These are phyloP conservation scores for Trichoderma oligosporum DNA, from an alignment of 2,329 filamentous ascomycete genomes.

Conservation along the genomic window DNA sequence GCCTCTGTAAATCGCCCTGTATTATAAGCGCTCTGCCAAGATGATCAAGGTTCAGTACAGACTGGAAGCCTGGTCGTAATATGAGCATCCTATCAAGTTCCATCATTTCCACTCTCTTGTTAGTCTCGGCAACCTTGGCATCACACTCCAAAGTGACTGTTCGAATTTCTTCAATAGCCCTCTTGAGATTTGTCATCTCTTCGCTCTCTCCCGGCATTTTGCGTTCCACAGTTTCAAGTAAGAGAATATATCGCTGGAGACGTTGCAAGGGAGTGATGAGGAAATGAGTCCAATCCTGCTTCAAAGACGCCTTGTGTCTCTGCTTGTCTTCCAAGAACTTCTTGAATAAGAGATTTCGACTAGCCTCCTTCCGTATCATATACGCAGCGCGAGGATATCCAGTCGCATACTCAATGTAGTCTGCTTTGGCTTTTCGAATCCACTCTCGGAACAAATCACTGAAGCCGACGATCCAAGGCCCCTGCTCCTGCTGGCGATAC, in stretches of 20 bases:
- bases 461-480: constrained; percentile 89
- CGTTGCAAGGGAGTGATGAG: constrained; percentile 90
- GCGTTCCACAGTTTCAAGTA: constrained; percentile 78
- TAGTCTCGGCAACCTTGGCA: constrained; percentile 84
- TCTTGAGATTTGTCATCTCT: constrained; percentile 79
- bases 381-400: constrained; percentile 81
- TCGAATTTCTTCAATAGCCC: constrained; percentile 89
- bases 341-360: constrained; percentile 80
- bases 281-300: constrained; percentile 90
- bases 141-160: constrained; percentile 87
- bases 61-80: constrained; percentile 81
- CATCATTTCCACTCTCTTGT: constrained; percentile 82
- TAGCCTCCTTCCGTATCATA: constrained; percentile 76
- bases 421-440: constrained; percentile 86
- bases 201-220: constrained; percentile 81
- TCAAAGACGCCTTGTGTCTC: constrained; percentile 72
- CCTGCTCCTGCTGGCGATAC: constrained; percentile 94
- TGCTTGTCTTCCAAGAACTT: constrained; percentile 79
- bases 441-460: constrained; percentile 97
- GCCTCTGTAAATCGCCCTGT: constrained; percentile 82
- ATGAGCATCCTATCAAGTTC: constrained; percentile 81
- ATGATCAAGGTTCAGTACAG: constrained; percentile 87
- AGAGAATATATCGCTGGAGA: constrained; percentile 81
- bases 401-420: constrained; percentile 89
- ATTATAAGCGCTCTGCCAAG: constrained; percentile 87